phyloP scores from a whole-genome alignment of 2,329 filamentous ascomycete genomes.

The Sclerotinia spermophila region DNA sequence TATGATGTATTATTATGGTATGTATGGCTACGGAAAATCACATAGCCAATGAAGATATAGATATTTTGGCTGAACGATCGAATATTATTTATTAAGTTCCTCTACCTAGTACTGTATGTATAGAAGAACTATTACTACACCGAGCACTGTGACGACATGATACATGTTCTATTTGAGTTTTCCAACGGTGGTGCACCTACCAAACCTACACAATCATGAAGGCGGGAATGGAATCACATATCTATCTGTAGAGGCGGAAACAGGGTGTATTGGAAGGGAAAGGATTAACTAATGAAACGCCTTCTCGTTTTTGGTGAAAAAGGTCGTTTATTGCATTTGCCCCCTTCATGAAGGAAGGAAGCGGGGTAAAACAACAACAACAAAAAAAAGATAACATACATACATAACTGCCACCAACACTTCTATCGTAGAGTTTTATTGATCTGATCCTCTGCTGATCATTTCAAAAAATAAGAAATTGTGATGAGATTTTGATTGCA shows the following conservation, averaged over 20 bases:
- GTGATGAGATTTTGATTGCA: not conserved
- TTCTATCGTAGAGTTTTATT: not conserved
- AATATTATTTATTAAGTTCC: not conserved
- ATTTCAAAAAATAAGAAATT: not conserved
- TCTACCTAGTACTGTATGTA: not conserved
- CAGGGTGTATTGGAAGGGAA: not conserved
- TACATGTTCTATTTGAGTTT: not conserved
- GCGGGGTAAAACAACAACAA: too few relatives aligned
- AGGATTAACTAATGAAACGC: not conserved
- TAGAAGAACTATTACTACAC: too few relatives aligned
- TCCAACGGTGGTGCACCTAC: not conserved
- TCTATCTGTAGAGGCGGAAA: not conserved
- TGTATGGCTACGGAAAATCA: not conserved
- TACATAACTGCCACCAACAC: not conserved
- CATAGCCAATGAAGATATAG: not conserved
- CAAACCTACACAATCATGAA: not conserved
- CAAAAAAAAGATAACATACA: not conserved
- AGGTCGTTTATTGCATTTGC: not conserved
- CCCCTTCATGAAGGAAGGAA: not conserved
- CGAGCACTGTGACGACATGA: conserved; percentile 7
- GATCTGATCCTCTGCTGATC: not conserved
- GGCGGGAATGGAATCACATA: not conserved
- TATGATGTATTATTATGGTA: not conserved
- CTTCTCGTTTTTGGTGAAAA: not conserved
- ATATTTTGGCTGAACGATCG: not conserved